Base-by-base conservation (phyloP, 768 basidiomycete genomes). In the Hericium coralloides region DNA sequence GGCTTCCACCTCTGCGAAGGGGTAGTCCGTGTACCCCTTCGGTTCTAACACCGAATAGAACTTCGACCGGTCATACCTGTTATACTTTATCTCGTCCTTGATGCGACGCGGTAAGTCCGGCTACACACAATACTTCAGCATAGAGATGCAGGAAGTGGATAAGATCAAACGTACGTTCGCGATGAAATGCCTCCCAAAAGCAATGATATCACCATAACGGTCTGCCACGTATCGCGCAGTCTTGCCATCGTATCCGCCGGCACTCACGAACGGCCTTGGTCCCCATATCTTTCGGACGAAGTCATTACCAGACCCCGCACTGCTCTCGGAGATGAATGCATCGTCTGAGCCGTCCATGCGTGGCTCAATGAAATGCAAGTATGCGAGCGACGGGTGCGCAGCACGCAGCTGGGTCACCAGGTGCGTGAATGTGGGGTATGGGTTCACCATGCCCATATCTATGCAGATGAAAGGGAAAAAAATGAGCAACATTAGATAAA, bases 371-470 rank as follows among this genome's bases (percentile, higher is more conserved):
- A 71, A 41, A 63, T 76, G 70, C 23, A 76, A 49, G 66, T 74
- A 76, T 12, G 72, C 74, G 4, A 74, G 65, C 31, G 74, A 55
- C 4, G 82, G 77, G 60, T 76, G 72, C 8, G 59, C 58, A 15
- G 66, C 55, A 37, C 67, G 68, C 23, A 86, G 58, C 43, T 74
- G 55, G 4, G 69, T 54, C 20, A 79, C 73, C 37, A 85, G 60
- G 66, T 84, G 74, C 0, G 71, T 59, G 69, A 80, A 87, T 9
- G 78, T 79, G 0, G 82, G 79, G 3, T 75, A 68, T 0, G 82
- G 83, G 57, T 85, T 74, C 3, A 64, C 59, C 79, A 82, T 80
- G 7, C 72, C 66, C 80, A 85, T 81, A 6, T 48, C 66, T 62
- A 36, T 53, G 2, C n/a, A 22, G 38, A 38, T 15, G 63, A 23